Conservation (phyloP, 805 yeast species). For the Pichia manshurica region DNA sequence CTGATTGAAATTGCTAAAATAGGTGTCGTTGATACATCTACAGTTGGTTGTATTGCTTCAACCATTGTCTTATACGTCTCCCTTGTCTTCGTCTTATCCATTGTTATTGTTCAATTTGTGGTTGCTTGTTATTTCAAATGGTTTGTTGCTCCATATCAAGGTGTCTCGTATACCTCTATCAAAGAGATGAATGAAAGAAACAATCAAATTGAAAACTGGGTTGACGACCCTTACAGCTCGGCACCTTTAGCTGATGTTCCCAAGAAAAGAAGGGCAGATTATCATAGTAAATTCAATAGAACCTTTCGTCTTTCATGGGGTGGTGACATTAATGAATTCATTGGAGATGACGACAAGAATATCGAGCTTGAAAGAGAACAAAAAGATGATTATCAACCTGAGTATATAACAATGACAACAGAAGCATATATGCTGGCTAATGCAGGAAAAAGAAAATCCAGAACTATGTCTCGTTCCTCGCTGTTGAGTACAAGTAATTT, state of each 20-base stretch:
- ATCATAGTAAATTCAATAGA: constrained; percentile 30
- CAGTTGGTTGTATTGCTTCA: constrained; percentile 93
- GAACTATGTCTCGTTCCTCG: constrained; percentile 10
- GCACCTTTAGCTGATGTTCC: constrained; percentile 52
- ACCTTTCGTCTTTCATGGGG: constrained; percentile 35
- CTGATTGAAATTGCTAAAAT: constrained; percentile 80
- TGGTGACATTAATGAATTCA: constrained; percentile 32
- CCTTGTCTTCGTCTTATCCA: constrained; percentile 74
- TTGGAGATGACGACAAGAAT: constrained; percentile 12
- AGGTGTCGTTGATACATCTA: constrained; percentile 81
- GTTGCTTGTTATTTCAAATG: constrained; percentile 89
- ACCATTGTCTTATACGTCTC: constrained; percentile 75
- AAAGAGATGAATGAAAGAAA: constrained; percentile 59
- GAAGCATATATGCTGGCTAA: constrained; percentile 39
- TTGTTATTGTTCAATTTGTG: constrained; percentile 70
- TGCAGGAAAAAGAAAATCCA: constrained; percentile 12
- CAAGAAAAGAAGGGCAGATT: constrained; percentile 46
- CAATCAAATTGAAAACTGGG: constrained; percentile 78
- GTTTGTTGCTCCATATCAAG: constrained; percentile 73
- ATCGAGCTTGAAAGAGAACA: not conserved
- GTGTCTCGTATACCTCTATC: constrained; percentile 53
- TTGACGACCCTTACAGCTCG: constrained; percentile 50
- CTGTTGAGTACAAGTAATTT: constrained; percentile 12
- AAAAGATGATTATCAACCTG: constrained; percentile 32
- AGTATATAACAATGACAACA: constrained; percentile 59